Percentiles rank a stretch among this genome's conserved stretches.
Conservation (phyloP, 306 rosid genomes). For the Citrullus amarus region DNA sequence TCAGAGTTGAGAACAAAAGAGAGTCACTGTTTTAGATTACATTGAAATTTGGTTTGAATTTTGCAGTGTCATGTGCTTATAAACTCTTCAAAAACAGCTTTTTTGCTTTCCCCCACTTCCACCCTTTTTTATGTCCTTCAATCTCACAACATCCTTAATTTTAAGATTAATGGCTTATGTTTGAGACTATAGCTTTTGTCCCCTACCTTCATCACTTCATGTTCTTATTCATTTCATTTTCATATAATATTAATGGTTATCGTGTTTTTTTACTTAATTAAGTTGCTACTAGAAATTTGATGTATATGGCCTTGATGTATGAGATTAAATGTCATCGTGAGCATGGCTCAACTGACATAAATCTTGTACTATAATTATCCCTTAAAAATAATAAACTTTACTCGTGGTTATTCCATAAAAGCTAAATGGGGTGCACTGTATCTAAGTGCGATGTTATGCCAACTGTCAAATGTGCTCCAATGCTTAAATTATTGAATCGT, state of each 20-base stretch:
- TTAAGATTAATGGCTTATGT: not conserved
- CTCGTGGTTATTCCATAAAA: too few relatives aligned
- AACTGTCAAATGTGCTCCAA: too few relatives aligned
- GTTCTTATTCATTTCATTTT: not conserved
- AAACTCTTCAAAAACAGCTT: not conserved
- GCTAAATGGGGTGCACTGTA: too few relatives aligned
- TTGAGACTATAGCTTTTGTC: not conserved
- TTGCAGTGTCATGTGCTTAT: not conserved
- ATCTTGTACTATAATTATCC: too few relatives aligned
- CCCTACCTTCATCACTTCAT: not conserved
- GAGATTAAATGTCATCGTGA: too few relatives aligned
- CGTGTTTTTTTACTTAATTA: too few relatives aligned
- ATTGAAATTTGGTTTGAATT: not conserved
- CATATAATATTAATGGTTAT: not conserved
- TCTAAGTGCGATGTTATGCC: too few relatives aligned
- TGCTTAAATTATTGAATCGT: too few relatives aligned
- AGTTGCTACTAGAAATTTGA: not conserved
- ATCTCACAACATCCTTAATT: not conserved
- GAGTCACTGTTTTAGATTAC: constrained; percentile 7
- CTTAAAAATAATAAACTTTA: too few relatives aligned
- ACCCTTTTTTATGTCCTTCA: not conserved
- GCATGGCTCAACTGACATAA: not conserved
- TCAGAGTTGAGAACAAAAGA: constrained; percentile 3
- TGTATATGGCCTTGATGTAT: too few relatives aligned
- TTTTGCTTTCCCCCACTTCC: not conserved